Evolutionary conservation across 169 alveolate species (phyloP), one percentile per base, ranked within the genome.

Genomic region (Eimeria tenella): DNA sequence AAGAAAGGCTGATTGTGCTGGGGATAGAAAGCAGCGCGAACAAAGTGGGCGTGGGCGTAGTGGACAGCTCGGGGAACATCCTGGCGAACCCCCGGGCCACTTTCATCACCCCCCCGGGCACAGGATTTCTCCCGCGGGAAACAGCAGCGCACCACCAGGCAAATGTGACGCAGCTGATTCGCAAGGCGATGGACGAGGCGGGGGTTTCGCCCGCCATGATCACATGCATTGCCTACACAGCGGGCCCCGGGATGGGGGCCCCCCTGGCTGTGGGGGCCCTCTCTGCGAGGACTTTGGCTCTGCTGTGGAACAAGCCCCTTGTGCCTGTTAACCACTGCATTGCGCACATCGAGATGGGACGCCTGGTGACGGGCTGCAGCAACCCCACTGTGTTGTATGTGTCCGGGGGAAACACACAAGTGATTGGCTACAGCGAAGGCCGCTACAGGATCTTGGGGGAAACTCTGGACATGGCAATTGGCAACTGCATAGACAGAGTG

Each of bases 231-330:
- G 98, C 99, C 42, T 99, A 98, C 93, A 99, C 99, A 49, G 98
- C 98, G 96, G 99, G 99, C 4, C 99, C 99, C n/a, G 99, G 99
- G 60, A 98, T 99, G 99, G 99, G 99, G 5, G 98, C 98, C 62
- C 99, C 99, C 17, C 96, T 99, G 25, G 96, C 98, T 60, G 99
- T 99, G 10, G 99, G 99, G 42, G 99, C 99, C 19, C 86, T 98
- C 23, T 99, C 99, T 31, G 99, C 99, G 6, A 97, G 99, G 94
- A 98, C 99, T 15, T 94, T 99, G 81, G 96, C 99, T 75, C 96
- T 96, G 70, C 96, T 99, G 42, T 98, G 99, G 95, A 97, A 97
- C 53, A 98, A 97, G 42, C 99, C 99, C 0, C 96, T 99, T 4
- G 97, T 99, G 31, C 99, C 99, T 62, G 99, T 99, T 1, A 99